Conservation (phyloP, 768 basidiomycete genomes). For the Harrya chromipes region DNA sequence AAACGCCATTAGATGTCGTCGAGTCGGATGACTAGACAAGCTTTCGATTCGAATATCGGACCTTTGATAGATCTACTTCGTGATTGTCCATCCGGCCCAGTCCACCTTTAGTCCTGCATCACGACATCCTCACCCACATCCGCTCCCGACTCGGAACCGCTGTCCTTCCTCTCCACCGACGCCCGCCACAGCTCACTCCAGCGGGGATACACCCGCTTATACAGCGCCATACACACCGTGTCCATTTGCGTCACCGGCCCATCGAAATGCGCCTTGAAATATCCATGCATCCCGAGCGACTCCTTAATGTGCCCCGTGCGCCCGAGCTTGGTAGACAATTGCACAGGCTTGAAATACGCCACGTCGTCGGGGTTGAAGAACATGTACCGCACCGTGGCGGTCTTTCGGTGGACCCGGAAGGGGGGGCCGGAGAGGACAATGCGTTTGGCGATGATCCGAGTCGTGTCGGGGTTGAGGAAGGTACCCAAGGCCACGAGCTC, state of each 20-base stretch:
- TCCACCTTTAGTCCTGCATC: constrained; percentile 21
- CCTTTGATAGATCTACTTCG: neutral
- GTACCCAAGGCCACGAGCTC: constrained; percentile 87
- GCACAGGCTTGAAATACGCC: constrained; percentile 89
- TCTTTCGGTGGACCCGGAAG: constrained; percentile 95
- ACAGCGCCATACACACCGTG: constrained; percentile 91
- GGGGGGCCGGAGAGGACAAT: constrained; percentile 94
- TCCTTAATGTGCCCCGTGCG: constrained; percentile 86
- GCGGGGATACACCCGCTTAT: constrained; percentile 92
- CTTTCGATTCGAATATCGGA: neutral
- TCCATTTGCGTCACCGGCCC: constrained; percentile 96
- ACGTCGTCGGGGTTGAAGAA: constrained; percentile 97
- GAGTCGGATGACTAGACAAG: too few relatives aligned
- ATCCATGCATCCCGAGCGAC: constrained; percentile 94
- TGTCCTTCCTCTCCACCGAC: neutral
- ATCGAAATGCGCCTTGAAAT: constrained; percentile 96
- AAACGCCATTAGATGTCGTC: too few relatives aligned
- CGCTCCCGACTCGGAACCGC: neutral
- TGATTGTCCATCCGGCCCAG: too few relatives aligned
- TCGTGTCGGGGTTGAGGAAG: constrained; percentile 87
- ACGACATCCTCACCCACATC: constrained; percentile 18
- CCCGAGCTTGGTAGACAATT: constrained; percentile 89
- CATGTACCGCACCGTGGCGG: constrained; percentile 97
- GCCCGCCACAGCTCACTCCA: constrained; percentile 63
- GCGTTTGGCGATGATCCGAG: constrained; percentile 89